These are phyloP conservation scores for Xylaria curta DNA, from an alignment of 495 filamentous ascomycete species.

Conservation along the genomic window DNA sequence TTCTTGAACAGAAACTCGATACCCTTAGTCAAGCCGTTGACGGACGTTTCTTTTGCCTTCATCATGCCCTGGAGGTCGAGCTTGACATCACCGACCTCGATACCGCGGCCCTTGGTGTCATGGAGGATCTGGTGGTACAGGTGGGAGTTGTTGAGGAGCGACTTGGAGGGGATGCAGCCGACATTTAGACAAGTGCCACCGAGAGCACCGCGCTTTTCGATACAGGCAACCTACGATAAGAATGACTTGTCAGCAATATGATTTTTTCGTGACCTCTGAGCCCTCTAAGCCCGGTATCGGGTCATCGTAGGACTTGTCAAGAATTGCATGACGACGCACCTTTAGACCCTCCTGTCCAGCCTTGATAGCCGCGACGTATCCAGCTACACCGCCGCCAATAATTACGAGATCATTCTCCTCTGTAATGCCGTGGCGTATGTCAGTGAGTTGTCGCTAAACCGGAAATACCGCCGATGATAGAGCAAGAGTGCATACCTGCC, in stretches of 20 bases:
- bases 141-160: slow-evolving; percentile 98
- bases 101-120: slow-evolving; percentile 96
- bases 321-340: slow-evolving; percentile 53
- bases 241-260: slow-evolving; percentile 28
- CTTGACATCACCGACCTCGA: slow-evolving; percentile 91
- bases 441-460: slow-evolving; percentile 30
- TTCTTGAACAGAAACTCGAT: slow-evolving; percentile 98
- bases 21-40: slow-evolving; percentile 90
- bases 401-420: slow-evolving; percentile 92
- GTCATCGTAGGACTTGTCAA: slow-evolving; percentile 5
- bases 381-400: slow-evolving; percentile 96
- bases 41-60: slow-evolving; percentile 95
- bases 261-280: not conserved
- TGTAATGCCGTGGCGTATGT: slow-evolving; percentile 42
- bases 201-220: slow-evolving; percentile 95
- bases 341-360: slow-evolving; percentile 97
- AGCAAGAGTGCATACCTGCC: slow-evolving; percentile 64
- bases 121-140: slow-evolving; percentile 97
- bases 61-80: slow-evolving; percentile 95
- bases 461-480: slow-evolving; percentile 16
- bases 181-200: slow-evolving; percentile 99
- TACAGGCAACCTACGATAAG: slow-evolving; percentile 81
- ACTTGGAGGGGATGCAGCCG: slow-evolving; percentile 98
- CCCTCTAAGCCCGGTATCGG: not conserved
- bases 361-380: slow-evolving; percentile 99